Evolutionary conservation across 2,329 filamentous ascomycete species (phyloP).

Genomic region (Cladophialophora chaetospira): DNA sequence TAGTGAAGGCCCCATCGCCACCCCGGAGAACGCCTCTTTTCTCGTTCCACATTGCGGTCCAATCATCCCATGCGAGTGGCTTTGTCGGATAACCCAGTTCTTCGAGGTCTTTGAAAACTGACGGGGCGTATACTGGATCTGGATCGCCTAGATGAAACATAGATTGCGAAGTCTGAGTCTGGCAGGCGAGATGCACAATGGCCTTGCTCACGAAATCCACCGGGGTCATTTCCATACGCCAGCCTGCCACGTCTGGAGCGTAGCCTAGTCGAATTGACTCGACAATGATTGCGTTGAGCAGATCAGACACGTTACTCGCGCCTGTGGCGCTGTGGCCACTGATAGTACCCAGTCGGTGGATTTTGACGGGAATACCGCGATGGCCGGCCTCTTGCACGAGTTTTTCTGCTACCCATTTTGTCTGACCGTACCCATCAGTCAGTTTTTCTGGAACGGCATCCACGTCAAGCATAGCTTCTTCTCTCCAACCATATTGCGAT

Average conservation of each 20-base stretch:
- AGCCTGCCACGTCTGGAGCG: slow-evolving; percentile 70
- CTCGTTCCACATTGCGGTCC: slow-evolving; percentile 73
- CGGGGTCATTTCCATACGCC: slow-evolving; percentile 81
- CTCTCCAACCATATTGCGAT: slow-evolving; percentile 69
- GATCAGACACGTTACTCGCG: slow-evolving; percentile 75
- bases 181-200: slow-evolving; percentile 69
- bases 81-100: slow-evolving; percentile 72
- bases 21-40: slow-evolving; percentile 65
- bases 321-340: slow-evolving; percentile 75
- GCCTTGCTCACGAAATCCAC: slow-evolving; percentile 78
- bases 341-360: slow-evolving; percentile 75
- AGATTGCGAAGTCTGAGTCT: slow-evolving; percentile 62
- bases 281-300: slow-evolving; percentile 73
- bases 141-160: slow-evolving; percentile 77
- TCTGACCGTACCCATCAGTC: slow-evolving; percentile 74
- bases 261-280: slow-evolving; percentile 74
- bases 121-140: slow-evolving; percentile 65
- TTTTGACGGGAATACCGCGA: slow-evolving; percentile 69
- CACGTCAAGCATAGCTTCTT: slow-evolving; percentile 67
- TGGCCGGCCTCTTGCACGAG: slow-evolving; percentile 69
- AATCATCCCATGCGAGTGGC: slow-evolving; percentile 69
- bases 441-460: slow-evolving; percentile 70
- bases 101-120: slow-evolving; percentile 65
- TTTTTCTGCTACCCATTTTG: slow-evolving; percentile 79
- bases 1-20: slow-evolving; percentile 72